Conservation (phyloP, 305 asterid species). For the Euphrasia arctica region DNA sequence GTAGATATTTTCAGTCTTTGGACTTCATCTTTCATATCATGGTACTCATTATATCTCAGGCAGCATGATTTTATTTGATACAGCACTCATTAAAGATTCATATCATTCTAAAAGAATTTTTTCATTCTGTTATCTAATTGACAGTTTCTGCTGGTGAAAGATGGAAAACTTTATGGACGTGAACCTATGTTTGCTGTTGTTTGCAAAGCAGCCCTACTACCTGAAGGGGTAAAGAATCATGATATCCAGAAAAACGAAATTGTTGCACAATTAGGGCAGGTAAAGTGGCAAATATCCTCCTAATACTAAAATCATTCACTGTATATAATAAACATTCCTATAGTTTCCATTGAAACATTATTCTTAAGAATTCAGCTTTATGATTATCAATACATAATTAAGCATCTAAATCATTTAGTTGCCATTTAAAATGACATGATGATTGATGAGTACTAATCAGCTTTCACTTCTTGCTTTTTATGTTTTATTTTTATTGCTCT, state of each 20-base stretch:
- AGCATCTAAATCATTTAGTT: constrained; percentile 13
- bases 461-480: constrained; percentile 14
- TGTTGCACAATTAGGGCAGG: constrained; percentile 87
- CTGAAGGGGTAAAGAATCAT: constrained; percentile 66
- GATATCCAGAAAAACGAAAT: constrained; percentile 68
- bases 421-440: constrained; percentile 5
- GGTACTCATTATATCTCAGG: constrained; percentile 13
- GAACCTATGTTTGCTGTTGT: constrained; percentile 77
- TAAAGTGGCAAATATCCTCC: constrained; percentile 31
- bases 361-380: constrained; percentile 8
- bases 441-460: constrained; percentile 14
- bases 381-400: constrained; percentile 2
- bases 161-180: constrained; percentile 92
- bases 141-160: constrained; percentile 97
- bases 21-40: constrained; percentile 10
- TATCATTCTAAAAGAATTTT: constrained; percentile 27
- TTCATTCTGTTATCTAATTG: constrained; percentile 41
- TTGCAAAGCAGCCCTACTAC: constrained; percentile 82
- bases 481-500: neutral
- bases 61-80: constrained; percentile 12
- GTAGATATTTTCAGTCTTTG: neutral
- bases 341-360: constrained; percentile 1
- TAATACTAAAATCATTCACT: constrained; percentile 15
- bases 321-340: neutral
- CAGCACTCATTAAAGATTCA: constrained; percentile 22